Conservation (phyloP, 1,284 basidiomycete genomes). For the Ustilago cynodontis region DNA sequence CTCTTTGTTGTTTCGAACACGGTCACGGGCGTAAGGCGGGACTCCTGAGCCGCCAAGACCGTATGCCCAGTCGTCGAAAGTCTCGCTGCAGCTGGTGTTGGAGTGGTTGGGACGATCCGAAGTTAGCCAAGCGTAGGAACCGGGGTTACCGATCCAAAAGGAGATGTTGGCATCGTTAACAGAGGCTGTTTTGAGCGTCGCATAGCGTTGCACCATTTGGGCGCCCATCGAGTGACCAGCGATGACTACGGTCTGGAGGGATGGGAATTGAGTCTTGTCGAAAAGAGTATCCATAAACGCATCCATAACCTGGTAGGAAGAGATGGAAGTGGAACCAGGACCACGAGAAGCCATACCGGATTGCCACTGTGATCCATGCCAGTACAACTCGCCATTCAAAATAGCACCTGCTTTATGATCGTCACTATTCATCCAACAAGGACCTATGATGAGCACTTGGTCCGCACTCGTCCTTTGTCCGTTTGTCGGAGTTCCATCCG, state of each 20-base stretch:
- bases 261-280: conserved; percentile 56
- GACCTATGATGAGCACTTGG: conserved; percentile 57
- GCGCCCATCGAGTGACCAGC: conserved; percentile 66
- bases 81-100: conserved; percentile 24
- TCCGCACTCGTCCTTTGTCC: conserved; percentile 16
- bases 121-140: conserved; percentile 59
- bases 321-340: conserved; percentile 41
- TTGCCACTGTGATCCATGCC: conserved; percentile 59
- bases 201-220: conserved; percentile 60
- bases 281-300: conserved; percentile 56
- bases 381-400: conserved; percentile 51
- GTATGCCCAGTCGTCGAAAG: conserved; percentile 54
- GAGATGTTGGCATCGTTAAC: conserved; percentile 55
- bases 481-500: conserved; percentile 12
- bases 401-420: conserved; percentile 53
- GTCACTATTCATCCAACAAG: conserved; percentile 57
- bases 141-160: conserved; percentile 66
- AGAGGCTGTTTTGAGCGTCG: conserved; percentile 48
- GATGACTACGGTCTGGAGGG: conserved; percentile 54
- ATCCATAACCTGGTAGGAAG: conserved; percentile 58
- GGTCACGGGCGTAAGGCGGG: conserved; percentile 51
- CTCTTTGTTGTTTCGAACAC: conserved; percentile 44
- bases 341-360: conserved; percentile 47
- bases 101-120: conserved; percentile 37
- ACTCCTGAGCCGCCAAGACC: conserved; percentile 50